phyloP scores from a whole-genome alignment of 106 monocot species.

The Chionographis japonica region DNA sequence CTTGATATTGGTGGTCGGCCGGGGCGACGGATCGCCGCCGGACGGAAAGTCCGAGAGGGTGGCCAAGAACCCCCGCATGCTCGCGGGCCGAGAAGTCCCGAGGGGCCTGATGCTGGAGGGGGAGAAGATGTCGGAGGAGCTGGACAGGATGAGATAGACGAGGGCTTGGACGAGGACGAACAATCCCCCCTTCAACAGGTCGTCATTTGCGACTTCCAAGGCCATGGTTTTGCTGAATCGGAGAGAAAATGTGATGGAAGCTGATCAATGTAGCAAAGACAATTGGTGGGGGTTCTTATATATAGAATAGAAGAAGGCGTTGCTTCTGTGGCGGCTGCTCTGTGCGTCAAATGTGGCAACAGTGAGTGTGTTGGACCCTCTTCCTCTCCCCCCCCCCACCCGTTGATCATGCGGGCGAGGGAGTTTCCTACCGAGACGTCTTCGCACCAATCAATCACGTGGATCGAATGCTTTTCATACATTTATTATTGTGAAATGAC shows the following conservation, averaged over 20 bases:
- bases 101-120: constrained; percentile 13
- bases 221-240: constrained; percentile 1
- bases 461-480: too few relatives aligned
- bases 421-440: too few relatives aligned
- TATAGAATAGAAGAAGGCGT: too few relatives aligned
- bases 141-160: constrained; percentile 53
- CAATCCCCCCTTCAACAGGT: constrained; percentile 26
- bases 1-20: background rate
- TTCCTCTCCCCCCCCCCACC: too few relatives aligned
- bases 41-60: constrained; percentile 43
- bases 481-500: too few relatives aligned
- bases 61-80: constrained; percentile 30
- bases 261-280: too few relatives aligned
- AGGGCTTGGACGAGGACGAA: constrained; percentile 59
- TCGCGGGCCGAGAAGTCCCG: constrained; percentile 25
- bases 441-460: too few relatives aligned
- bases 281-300: too few relatives aligned
- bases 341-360: too few relatives aligned
- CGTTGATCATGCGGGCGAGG: too few relatives aligned
- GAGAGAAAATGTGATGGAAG: background rate
- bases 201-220: background rate
- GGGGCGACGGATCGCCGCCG: constrained; percentile 25
- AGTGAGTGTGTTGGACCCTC: too few relatives aligned
- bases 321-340: too few relatives aligned
- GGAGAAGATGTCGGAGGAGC: constrained; percentile 58